Evolutionary conservation across 192 early-diverging fungal genomes (phyloP), one percentile per base, ranked within the genome.

Genomic region (Mortierella hygrophila): DNA sequence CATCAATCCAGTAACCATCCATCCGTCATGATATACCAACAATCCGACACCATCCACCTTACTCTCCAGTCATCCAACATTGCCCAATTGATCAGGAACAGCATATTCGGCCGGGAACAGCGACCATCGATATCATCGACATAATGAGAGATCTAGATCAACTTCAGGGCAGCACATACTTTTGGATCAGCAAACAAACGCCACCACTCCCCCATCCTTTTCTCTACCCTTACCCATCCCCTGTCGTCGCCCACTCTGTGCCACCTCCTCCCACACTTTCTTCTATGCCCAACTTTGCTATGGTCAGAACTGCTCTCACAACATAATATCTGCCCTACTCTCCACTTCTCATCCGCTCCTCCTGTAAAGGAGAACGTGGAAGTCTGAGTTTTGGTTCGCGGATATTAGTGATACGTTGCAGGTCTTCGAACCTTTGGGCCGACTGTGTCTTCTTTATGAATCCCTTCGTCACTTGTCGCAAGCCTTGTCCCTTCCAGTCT

Each of bases 361-460:
- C 55, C 21, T 35, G 42, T 18, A 46, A 29, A 44, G 71, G 4
- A 63, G 47, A 3, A 18, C 35, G 16, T 21, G 21, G 29, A 23
- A 60, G 72, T 47, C 7, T 29, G 52, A 26, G 38, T 60, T 41
- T 52, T 52, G 49, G 49, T 52, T 52, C 16, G 49, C 60, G 60
- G 29, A 65, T 32, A 32, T 65, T 65, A 65, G 46, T 85, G 83
- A 85, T 85, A 85, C 83, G 74, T 70, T 68, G 83, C 83, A 78
- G 83, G 73, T 72, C 83, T 77, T 65, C 1, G n/a, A 74, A 42
- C 70, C 57, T 78, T 85, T 70, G 83, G 83, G 82, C 75, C 70
- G 73, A 79, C 77, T 72, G 68, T 74, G 46, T 46, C 69, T 85
- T 85, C 83, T 85, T 85, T 85, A 85, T 85, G 83, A 85, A 85